A percentile compares a stretch with the other conserved stretches of the same genome.
Conservation (phyloP, 495 filamentous ascomycete genomes). For the Penicillium arizonense region DNA sequence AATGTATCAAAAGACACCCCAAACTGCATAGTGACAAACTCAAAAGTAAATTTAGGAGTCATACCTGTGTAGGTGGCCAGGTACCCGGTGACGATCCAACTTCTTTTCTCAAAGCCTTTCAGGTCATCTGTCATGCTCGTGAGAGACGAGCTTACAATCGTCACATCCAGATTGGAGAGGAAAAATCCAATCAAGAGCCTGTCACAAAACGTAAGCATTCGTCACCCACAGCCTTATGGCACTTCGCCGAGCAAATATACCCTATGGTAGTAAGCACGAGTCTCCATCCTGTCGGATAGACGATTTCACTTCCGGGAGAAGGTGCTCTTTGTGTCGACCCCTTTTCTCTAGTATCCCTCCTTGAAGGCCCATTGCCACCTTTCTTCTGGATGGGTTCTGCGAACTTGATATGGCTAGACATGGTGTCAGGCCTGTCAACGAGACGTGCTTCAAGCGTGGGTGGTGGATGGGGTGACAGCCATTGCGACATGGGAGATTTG, state of each 20-base stretch:
- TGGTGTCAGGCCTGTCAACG: constrained; percentile 11
- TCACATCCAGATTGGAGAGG: constrained; percentile 60
- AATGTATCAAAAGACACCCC: neutral
- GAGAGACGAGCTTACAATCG: constrained; percentile 62
- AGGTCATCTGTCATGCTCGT: constrained; percentile 57
- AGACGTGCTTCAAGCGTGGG: constrained; percentile 15
- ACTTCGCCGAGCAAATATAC: constrained; percentile 18
- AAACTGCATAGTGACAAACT: neutral
- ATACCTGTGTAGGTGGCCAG: constrained; percentile 55
- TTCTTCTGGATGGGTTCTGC: constrained; percentile 21
- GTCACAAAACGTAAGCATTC: neutral
- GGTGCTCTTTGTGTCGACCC: constrained; percentile 20
- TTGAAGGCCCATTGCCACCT: neutral
- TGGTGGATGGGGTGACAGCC: constrained; percentile 13
- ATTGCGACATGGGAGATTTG: constrained; percentile 18
- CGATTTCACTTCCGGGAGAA: constrained; percentile 27
- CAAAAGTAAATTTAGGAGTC: neutral
- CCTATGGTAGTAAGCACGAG: constrained; percentile 35
- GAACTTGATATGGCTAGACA: constrained; percentile 24
- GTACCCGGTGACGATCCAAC: constrained; percentile 59
- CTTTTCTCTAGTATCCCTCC: constrained; percentile 20
- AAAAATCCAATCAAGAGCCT: constrained; percentile 57
- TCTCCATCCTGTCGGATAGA: constrained; percentile 48
- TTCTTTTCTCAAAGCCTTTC: constrained; percentile 48
- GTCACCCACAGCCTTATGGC: neutral